Evolutionary conservation across 345 rosid species (phyloP).

Genomic region (Isatis tinctoria): DNA sequence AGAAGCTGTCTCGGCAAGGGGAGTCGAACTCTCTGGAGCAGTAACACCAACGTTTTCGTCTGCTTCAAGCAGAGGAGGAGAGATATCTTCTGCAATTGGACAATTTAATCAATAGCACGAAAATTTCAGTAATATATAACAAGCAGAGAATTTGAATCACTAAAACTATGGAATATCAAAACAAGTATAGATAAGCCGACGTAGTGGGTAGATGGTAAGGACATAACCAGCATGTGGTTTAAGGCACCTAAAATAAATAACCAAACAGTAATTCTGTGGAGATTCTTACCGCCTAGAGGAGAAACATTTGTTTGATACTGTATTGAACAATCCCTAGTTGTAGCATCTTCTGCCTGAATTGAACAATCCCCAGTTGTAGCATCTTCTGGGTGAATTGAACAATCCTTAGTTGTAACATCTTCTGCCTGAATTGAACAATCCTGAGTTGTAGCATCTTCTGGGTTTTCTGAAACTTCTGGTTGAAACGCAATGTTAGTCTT

Average conservation of each 20-base stretch:
- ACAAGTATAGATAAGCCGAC: neutral
- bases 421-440: constrained; percentile 29
- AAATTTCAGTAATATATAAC: neutral
- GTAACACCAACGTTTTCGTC: neutral
- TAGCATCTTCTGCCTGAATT: too few relatives aligned
- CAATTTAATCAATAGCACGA: neutral
- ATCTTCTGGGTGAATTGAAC: too few relatives aligned
- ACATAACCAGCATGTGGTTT: neutral
- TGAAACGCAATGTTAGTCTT: neutral
- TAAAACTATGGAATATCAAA: neutral
- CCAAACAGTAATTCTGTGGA: neutral
- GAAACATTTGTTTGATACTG: constrained; percentile 42
- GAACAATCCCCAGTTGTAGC: too few relatives aligned
- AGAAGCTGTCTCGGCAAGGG: neutral
- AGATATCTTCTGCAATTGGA: constrained; percentile 15
- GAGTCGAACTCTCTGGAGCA: constrained; percentile 21
- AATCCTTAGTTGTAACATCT: too few relatives aligned
- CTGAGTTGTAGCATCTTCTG: constrained; percentile 9
- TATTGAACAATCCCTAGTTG: too few relatives aligned
- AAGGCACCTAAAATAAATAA: neutral
- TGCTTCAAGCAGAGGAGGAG: constrained; percentile 1
- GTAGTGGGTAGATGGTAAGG: neutral
- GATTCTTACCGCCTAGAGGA: constrained; percentile 58
- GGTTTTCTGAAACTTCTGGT: constrained; percentile 19
- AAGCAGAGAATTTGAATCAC: neutral